Evolutionary conservation across 306 rosid genomes (phyloP).

Genomic region (Boehmeria nivea): DNA sequence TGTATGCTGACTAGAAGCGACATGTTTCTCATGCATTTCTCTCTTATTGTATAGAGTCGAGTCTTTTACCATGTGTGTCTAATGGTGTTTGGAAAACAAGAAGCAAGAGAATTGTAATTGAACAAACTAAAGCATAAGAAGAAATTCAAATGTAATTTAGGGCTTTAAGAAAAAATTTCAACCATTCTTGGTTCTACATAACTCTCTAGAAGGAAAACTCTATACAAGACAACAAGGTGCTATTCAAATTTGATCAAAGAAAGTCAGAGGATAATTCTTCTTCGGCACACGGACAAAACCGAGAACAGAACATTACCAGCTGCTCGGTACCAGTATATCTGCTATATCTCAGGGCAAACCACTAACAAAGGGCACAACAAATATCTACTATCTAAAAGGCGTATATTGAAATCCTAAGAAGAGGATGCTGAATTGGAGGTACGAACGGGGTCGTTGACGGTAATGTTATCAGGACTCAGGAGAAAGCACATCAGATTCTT

Average conservation of each 20-base stretch:
- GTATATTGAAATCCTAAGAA: slow-evolving; percentile 29
- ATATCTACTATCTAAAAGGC: slow-evolving; percentile 35
- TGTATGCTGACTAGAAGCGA: no score
- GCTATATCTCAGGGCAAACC: slow-evolving; percentile 34
- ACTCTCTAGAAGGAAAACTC: slow-evolving; percentile 11
- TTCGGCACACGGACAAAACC: slow-evolving; percentile 14
- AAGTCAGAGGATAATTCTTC: slow-evolving; percentile 3
- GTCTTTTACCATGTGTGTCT: no score
- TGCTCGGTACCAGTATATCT: slow-evolving; percentile 22
- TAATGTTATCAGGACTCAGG: not conserved
- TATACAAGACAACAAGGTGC: slow-evolving; percentile 26
- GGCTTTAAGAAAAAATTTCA: not conserved
- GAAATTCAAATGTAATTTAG: not conserved
- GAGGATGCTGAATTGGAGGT: slow-evolving; percentile 27
- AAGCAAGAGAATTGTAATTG: no score
- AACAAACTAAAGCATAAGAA: no score
- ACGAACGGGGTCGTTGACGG: slow-evolving; percentile 15
- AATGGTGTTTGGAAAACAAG: no score
- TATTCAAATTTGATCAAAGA: slow-evolving; percentile 9
- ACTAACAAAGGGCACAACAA: slow-evolving; percentile 23
- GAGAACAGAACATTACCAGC: slow-evolving; percentile 27
- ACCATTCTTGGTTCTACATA: slow-evolving; percentile 9
- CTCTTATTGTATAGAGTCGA: not conserved
- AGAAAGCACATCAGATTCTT: slow-evolving; percentile 43
- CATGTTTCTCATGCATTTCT: no score